phyloP scores from a whole-genome alignment of 768 basidiomycete species.

The Termitomyces sp. region DNA sequence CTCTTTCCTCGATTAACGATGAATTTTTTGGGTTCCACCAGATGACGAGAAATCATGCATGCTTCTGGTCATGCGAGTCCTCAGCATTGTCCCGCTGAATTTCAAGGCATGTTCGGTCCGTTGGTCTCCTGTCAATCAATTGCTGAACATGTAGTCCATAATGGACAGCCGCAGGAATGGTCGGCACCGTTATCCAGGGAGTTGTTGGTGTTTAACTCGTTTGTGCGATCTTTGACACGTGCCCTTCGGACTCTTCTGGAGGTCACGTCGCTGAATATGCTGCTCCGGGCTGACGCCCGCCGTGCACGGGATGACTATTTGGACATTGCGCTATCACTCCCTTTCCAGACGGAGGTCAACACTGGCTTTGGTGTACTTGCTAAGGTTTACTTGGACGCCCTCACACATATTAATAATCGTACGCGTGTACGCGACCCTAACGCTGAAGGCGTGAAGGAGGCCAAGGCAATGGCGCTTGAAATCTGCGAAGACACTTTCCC shows the following conservation, averaged over 20 bases:
- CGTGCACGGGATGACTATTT: conserved; percentile 85
- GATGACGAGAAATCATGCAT: conserved; percentile 94
- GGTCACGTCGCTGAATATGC: conserved; percentile 88
- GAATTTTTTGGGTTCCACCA: conserved; percentile 25
- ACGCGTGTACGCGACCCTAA: conserved; percentile 72
- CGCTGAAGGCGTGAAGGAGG: conserved; percentile 73
- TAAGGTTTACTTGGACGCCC: conserved; percentile 93
- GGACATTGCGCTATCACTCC: conserved; percentile 87
- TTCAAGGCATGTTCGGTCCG: conserved; percentile 67
- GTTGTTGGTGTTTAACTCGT: conserved; percentile 96
- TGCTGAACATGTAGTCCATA: not conserved
- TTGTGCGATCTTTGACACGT: conserved; percentile 86
- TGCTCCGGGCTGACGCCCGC: conserved; percentile 84
- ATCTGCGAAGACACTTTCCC: conserved; percentile 94
- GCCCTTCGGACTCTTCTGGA: conserved; percentile 88
- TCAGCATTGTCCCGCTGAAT: conserved; percentile 91
- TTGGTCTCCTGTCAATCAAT: not conserved
- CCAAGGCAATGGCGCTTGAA: conserved; percentile 82
- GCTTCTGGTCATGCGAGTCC: conserved; percentile 92
- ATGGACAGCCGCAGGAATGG: conserved; percentile 77
- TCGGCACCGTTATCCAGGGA: conserved; percentile 95
- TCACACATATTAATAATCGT: conserved; percentile 82
- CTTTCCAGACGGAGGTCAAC: conserved; percentile 95
- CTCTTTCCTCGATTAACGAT: conserved; percentile 23
- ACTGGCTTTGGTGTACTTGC: conserved; percentile 97